Evolutionary conservation across 1,139 yeast species (phyloP).

Genomic region (Saccharomyces hybrid): DNA sequence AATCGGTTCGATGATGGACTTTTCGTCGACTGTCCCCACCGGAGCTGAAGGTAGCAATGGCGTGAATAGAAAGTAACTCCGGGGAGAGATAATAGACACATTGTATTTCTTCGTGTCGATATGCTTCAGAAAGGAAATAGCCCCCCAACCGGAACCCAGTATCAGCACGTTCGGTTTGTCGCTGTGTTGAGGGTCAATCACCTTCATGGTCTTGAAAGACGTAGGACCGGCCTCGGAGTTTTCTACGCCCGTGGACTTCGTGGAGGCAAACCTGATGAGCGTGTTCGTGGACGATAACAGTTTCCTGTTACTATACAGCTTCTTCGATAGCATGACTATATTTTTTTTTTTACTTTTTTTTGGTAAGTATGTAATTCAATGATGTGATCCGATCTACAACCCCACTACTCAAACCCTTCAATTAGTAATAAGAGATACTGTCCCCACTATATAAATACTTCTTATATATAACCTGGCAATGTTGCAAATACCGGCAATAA

Average conservation of each 20-base stretch:
- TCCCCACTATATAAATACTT: not conserved
- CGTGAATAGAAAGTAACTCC: constrained; percentile 90
- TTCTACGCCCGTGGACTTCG: constrained; percentile 7
- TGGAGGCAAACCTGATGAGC: constrained; percentile 1
- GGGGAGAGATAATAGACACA: constrained; percentile 84
- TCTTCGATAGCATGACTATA: not conserved
- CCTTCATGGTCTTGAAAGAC: constrained; percentile 35
- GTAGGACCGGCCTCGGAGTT: constrained; percentile 30
- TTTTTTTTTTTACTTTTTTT: not conserved
- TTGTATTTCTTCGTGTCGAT: constrained; percentile 83
- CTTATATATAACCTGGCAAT: not conserved
- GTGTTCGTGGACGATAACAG: not conserved
- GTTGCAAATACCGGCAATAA: not conserved
- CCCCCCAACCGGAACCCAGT: constrained; percentile 95
- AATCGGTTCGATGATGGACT: constrained; percentile 85
- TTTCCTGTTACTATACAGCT: not conserved
- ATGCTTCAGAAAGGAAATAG: constrained; percentile 73
- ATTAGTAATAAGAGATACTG: not conserved
- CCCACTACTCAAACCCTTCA: not conserved
- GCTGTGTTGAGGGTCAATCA: constrained; percentile 29
- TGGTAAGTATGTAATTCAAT: not conserved
- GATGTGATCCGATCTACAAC: not conserved
- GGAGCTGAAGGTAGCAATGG: constrained; percentile 91
- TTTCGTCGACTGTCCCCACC: constrained; percentile 87
- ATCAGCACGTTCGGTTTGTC: constrained; percentile 46